phyloP scores from a whole-genome alignment of 2,329 filamentous ascomycete genomes.

The Microascus cirrosus region DNA sequence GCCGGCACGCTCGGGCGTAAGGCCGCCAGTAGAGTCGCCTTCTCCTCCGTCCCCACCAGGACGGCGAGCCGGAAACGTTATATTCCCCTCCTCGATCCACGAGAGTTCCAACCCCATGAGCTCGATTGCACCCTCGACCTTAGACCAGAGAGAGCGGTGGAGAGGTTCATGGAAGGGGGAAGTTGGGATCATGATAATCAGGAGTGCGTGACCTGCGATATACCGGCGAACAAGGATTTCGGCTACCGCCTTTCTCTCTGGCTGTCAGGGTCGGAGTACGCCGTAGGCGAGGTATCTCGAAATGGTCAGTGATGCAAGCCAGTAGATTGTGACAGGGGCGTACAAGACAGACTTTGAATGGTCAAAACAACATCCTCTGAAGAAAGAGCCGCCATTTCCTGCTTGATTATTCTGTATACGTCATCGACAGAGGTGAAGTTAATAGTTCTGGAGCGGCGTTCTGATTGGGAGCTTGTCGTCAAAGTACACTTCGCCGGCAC shows the following conservation, averaged over 20 bases:
- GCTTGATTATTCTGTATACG: neutral
- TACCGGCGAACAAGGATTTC: neutral
- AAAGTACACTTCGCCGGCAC: neutral
- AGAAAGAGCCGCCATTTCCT: neutral
- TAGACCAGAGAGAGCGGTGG: neutral
- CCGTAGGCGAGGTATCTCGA: neutral
- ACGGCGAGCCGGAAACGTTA: neutral
- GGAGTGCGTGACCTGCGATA: neutral
- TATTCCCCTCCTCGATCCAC: neutral
- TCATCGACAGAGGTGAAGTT: neutral
- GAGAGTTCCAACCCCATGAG: neutral
- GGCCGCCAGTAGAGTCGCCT: neutral
- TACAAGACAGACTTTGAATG: neutral
- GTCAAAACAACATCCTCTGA: neutral
- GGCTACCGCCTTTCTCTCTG: neutral
- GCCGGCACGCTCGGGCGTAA: neutral
- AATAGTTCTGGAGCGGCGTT: constrained; percentile 16
- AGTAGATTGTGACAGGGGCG: neutral
- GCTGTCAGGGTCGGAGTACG: neutral
- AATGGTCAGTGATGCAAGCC: neutral
- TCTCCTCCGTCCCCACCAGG: neutral
- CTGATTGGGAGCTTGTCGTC: constrained; percentile 11
- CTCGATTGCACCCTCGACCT: neutral
- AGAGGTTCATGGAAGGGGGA: neutral
- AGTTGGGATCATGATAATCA: neutral